Evolutionary conservation across 2,329 filamentous ascomycete genomes (phyloP).

Genomic region (Dactylellina parvicollis): DNA sequence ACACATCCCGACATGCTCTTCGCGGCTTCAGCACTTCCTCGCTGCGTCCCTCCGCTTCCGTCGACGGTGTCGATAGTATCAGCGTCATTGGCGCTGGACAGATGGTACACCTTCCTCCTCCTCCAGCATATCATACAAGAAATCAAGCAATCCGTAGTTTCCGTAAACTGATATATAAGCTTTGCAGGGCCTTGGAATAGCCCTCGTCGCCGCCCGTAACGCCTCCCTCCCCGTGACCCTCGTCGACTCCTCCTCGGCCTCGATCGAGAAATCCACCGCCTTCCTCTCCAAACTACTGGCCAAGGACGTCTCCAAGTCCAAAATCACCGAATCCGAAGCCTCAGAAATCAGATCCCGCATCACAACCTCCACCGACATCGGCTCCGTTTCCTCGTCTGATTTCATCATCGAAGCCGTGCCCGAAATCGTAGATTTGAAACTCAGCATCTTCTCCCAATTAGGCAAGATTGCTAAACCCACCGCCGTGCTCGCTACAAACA

Average conservation of each 20-base stretch:
- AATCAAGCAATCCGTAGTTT: neutral
- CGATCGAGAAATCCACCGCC: slow-evolving; percentile 85
- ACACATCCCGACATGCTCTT: neutral
- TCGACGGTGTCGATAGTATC: slow-evolving; percentile 74
- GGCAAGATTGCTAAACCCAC: slow-evolving; percentile 83
- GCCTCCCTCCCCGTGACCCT: slow-evolving; percentile 85
- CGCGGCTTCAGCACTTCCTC: slow-evolving; percentile 35
- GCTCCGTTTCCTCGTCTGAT: slow-evolving; percentile 82
- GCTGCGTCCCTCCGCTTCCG: slow-evolving; percentile 22
- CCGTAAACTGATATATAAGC: slow-evolving; percentile 56
- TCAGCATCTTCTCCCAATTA: slow-evolving; percentile 83
- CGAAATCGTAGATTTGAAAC: slow-evolving; percentile 84
- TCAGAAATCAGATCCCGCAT: slow-evolving; percentile 77
- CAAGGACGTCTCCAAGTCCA: slow-evolving; percentile 89
- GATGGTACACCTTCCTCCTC: slow-evolving; percentile 73
- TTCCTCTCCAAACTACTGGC: slow-evolving; percentile 91
- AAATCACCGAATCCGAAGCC: slow-evolving; percentile 83
- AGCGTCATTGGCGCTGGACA: slow-evolving; percentile 95
- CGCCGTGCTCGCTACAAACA: slow-evolving; percentile 94
- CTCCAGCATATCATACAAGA: neutral
- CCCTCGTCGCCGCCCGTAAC: slow-evolving; percentile 86
- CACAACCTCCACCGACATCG: slow-evolving; percentile 75
- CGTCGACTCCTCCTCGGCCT: slow-evolving; percentile 83
- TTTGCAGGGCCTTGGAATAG: slow-evolving; percentile 87
- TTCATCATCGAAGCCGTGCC: slow-evolving; percentile 98